Conservation (phyloP, 495 filamentous ascomycete species). For the Aspergillus asperescens region DNA sequence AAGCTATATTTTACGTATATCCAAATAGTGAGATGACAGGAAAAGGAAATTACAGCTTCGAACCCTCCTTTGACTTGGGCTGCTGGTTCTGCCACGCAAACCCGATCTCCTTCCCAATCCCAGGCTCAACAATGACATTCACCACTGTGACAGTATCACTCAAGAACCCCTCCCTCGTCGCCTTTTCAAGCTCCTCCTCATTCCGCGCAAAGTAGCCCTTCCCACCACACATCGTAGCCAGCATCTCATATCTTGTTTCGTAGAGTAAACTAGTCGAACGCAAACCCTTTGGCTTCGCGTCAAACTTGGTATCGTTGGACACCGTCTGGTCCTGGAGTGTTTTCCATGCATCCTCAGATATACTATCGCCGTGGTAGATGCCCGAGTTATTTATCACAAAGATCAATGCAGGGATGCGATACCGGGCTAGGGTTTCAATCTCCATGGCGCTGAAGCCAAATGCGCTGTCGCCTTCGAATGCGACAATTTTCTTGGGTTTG, state of each 20-base stretch:
- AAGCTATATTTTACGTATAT: too few species aligned
- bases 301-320: conserved; percentile 27
- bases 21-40: too few species aligned
- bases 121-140: conserved; percentile 57
- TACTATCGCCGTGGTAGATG: conserved; percentile 55
- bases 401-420: conserved; percentile 55
- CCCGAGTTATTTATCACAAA: conserved; percentile 63
- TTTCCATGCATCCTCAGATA: conserved; percentile 36
- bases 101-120: conserved; percentile 46
- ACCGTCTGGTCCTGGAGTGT: conserved; percentile 34
- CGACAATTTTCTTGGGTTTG: conserved; percentile 52
- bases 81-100: conserved; percentile 29
- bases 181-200: conserved; percentile 48
- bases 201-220: conserved; percentile 50
- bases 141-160: conserved; percentile 46
- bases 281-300: conserved; percentile 31
- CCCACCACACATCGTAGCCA: conserved; percentile 55
- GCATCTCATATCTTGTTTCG: conserved; percentile 54
- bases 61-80: conserved; percentile 2
- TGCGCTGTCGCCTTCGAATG: conserved; percentile 58
- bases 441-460: conserved; percentile 61
- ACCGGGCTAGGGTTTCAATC: conserved; percentile 61
- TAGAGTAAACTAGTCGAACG: conserved; percentile 53
- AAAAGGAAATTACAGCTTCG: conserved; percentile 15
- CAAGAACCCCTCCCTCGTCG: conserved; percentile 49